phyloP scores from a whole-genome alignment of 1,139 yeast genomes.

The Protomyces gravidus region DNA sequence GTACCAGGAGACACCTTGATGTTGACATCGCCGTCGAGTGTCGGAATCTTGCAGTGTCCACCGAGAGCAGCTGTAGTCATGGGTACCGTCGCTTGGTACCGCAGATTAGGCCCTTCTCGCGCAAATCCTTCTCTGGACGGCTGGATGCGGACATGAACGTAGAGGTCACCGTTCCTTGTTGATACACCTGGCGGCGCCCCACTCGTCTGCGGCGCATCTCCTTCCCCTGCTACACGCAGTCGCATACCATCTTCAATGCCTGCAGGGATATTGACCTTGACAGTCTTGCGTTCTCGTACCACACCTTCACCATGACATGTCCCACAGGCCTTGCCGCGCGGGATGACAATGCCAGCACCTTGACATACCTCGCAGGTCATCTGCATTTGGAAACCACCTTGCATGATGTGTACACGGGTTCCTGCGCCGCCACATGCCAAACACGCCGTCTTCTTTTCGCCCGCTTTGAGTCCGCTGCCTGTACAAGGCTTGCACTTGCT shows the following conservation, averaged over 20 bases:
- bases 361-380: slow-evolving; percentile 84
- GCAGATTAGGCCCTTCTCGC: slow-evolving; percentile 61
- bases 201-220: slow-evolving; percentile 78
- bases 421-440: slow-evolving; percentile 91
- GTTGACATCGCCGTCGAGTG: slow-evolving; percentile 60
- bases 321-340: slow-evolving; percentile 64
- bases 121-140: slow-evolving; percentile 62
- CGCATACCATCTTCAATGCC: slow-evolving; percentile 86
- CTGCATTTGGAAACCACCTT: slow-evolving; percentile 96
- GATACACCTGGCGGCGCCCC: slow-evolving; percentile 47
- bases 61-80: slow-evolving; percentile 97
- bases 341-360: slow-evolving; percentile 80
- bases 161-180: slow-evolving; percentile 62
- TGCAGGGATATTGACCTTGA: slow-evolving; percentile 78
- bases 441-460: slow-evolving; percentile 75
- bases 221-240: slow-evolving; percentile 78
- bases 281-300: slow-evolving; percentile 58
- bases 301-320: slow-evolving; percentile 91
- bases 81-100: slow-evolving; percentile 63
- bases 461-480: slow-evolving; percentile 79
- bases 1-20: slow-evolving; percentile 84
- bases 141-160: slow-evolving; percentile 70
- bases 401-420: slow-evolving; percentile 73
- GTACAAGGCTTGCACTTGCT: slow-evolving; percentile 74
- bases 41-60: slow-evolving; percentile 82